Evolutionary conservation across 192 early-diverging fungal genomes (phyloP), one percentile per base, ranked within the genome.

Genomic region (Coemansia guatemalensis): DNA sequence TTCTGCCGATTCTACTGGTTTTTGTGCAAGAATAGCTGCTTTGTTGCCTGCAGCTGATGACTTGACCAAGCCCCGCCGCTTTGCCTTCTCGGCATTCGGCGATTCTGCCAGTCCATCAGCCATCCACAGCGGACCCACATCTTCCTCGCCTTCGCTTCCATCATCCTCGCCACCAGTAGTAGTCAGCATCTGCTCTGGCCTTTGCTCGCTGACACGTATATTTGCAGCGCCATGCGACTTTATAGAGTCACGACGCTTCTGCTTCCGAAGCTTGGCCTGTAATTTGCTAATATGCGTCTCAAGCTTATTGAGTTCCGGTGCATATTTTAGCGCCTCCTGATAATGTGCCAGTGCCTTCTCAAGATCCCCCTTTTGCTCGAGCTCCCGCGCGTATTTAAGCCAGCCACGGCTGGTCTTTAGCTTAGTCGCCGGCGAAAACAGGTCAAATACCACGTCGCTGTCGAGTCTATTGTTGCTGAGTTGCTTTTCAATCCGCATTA

Each of bases 391-490:
- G 25, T 80, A 66, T 35, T 74, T 75, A 18, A 84, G 75, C 69
- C 78, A 80, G 0, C 83, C 84, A 11, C 74, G 72, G 53, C 76
- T 82, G 20, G 75, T 85, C 52, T 85, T 85, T 20, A 80, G 81
- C 54, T 85, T 85, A 0, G 84, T 85, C 11, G 77, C 74, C 12
- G 84, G 84, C 23, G 83, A 83, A 26, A 85, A 76, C 50, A 85
- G 39, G 18, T 83, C 78, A 7, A 81, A 58, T 7, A 81, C 77
- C 24, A 60, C 62, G 48, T 68, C 59, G 12, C 75, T 62, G 20
- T 76, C 74, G 29, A 80, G 51, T 22, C 56, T 65, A 30, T 58
- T 29, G 24, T 24, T 24, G 35, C 35, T 75, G 0, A 80, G 73
- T 56, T 73, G 76, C 69, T 75, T 65, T 49, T 83, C 74, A 39